Evolutionary conservation across 2,329 filamentous ascomycete genomes (phyloP), one percentile per base, ranked within the genome.

Genomic region (Diaporthe vaccinii): DNA sequence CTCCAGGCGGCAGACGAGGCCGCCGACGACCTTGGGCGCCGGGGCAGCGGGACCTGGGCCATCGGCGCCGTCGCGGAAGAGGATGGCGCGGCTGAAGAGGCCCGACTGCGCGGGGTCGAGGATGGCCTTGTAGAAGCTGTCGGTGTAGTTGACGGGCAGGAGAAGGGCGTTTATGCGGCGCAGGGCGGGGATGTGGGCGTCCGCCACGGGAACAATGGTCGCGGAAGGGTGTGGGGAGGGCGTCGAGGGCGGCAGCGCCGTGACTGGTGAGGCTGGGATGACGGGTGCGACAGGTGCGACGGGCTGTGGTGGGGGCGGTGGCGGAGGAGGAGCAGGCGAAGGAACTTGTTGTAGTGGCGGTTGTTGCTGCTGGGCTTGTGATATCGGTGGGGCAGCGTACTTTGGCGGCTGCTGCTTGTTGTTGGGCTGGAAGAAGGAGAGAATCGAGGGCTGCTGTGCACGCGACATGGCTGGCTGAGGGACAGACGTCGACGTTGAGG

Each of bases 141-240:
- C 91, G 4, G 90, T 87, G 81, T 93, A 93, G 81, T 86, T 85
- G 75, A 93, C 89, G 68, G 89, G 90, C 1, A 93, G 89, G 71
- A 93, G 88, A 69, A 93, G 88, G 59, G 89, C 85, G 82, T 92
- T 93, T 82, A 93, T 92, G 79, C 91, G 89, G 53, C 90, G 90
- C 8, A 93, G 86, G 59, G 90, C 86, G 74, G 89, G 84, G 74
- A 93, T 83, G 82, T 93, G 90, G 61, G 84, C 80, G 59, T 85
- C 82, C 1, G 84, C 83, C 71, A 92, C 83, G 72, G 85, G 84
- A 8, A 87, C 86, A 80, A 93, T 90, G 75, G 84, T 82, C 28
- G 90, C 90, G 80, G 89, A 85, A 20, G 82, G 83, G 74, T 85
- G 85, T 34, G 82, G 87, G 80, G 78, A 88, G 69, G 80, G 80